Conservation (phyloP, 192 early-diverging fungal genomes). For the Chytriomyces hyalinus region DNA sequence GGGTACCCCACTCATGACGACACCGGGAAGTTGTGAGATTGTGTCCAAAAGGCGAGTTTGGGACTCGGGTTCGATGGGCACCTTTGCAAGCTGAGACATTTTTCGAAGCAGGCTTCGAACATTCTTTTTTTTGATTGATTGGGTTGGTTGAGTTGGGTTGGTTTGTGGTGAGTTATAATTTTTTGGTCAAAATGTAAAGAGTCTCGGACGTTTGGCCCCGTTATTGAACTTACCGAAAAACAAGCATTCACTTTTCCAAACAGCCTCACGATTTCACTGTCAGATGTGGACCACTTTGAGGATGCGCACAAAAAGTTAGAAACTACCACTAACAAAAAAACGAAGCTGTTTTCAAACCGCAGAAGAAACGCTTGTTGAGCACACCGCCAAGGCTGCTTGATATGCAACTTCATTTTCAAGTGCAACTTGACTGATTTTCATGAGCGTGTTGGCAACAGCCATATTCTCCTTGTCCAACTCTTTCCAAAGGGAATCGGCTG, state of each 20-base stretch:
- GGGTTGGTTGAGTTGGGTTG: slow-evolving; percentile 9
- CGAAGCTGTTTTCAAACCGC: background rate
- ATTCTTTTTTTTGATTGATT: slow-evolving; percentile 9
- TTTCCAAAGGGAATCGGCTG: slow-evolving; percentile 67
- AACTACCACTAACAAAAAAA: background rate
- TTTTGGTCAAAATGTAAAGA: background rate
- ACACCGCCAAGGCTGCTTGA: slow-evolving; percentile 52
- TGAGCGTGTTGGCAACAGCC: slow-evolving; percentile 62
- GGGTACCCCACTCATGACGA: slow-evolving; percentile 92
- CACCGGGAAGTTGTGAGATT: slow-evolving; percentile 78
- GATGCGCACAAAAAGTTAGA: background rate
- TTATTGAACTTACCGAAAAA: background rate
- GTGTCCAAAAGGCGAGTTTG: slow-evolving; percentile 89
- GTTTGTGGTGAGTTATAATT: background rate
- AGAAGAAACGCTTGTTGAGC: slow-evolving; percentile 30
- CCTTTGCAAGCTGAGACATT: slow-evolving; percentile 73
- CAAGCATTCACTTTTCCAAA: background rate
- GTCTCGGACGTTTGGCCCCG: background rate
- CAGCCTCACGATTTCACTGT: slow-evolving; percentile 15
- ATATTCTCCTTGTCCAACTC: slow-evolving; percentile 67
- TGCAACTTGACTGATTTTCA: slow-evolving; percentile 40
- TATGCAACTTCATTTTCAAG: slow-evolving; percentile 46
- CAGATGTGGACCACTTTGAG: background rate
- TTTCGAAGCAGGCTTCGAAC: slow-evolving; percentile 74
- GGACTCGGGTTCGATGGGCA: slow-evolving; percentile 87